Base-by-base conservation (phyloP, 176 grass and related monocot genomes). In the Dendrocalamus sinicus region DNA sequence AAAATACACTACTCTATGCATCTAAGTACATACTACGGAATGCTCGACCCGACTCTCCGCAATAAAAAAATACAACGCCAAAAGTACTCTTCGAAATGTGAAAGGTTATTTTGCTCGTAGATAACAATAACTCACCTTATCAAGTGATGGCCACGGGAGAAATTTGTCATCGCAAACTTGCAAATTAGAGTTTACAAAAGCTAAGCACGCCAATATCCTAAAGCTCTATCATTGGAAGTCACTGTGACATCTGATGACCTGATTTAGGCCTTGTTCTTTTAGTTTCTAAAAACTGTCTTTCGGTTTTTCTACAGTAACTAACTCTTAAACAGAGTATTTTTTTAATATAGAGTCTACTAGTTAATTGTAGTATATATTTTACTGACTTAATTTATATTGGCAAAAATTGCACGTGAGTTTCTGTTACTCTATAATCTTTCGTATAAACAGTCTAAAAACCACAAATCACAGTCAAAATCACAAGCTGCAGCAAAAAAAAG, bases 221-320 rank as follows among this genome's bases (percentile, higher is more conserved):
- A 39, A 11, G 20, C 26, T 82, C 60, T 35, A 79, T 86, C 62
- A 79, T 90, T 83, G 75, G 4, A 50, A 22, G 73, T 72, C 74
- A 73, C 50, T 90, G 22, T 60, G 73, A 67, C 48, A 83, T 58
- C 26, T 45, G 59, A 75, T 85, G 30, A 17, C 28, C 59, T 64
- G 72, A 13, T 72, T 12, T 28, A 28, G 28, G 28, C 1, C 28
- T 28, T 1, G 28, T 28, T 28, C 0, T 28, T 28, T 28, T 28
- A 28, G 28, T 28, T 28, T 28, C 1, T 28, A 28, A 28, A 28
- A 28, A 28, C 28, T 28, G 1, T 28, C 1, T 28, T 28, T 28
- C 1, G 1, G 1, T 1, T 28, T 28, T 28, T 28, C 1, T 28
- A 28, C 28, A 28, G 28, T 28, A 28, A 28, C 1, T 28, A 28